Evolutionary conservation across 2,329 filamentous ascomycete species (phyloP).

Genomic region (Aspergillus ustus): DNA sequence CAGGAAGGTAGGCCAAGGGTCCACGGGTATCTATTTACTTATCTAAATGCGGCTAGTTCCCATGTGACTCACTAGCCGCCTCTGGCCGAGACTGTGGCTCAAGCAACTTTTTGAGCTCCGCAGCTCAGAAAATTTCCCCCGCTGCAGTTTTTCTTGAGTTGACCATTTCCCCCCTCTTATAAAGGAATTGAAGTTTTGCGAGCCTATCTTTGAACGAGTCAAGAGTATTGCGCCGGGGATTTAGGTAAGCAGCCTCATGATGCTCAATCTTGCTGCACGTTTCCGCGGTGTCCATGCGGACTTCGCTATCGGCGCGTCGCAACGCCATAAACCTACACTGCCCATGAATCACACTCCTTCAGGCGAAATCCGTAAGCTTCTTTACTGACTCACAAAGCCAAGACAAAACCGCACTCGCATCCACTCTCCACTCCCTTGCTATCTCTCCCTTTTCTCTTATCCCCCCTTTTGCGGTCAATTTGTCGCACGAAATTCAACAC

Average conservation of each 20-base stretch:
- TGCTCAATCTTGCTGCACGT: conserved; percentile 3
- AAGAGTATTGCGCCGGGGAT: not conserved
- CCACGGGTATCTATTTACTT: not conserved
- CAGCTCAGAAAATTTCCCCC: conserved; percentile 30
- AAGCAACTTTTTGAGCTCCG: conserved; percentile 19
- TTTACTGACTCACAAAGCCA: conserved; percentile 13
- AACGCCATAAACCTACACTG: not conserved
- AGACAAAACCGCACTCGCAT: not conserved
- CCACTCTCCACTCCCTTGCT: not conserved
- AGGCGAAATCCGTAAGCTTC: not conserved
- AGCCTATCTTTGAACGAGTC: not conserved
- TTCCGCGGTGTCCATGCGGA: not conserved
- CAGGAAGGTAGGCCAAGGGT: not conserved
- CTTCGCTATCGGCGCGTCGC: conserved; percentile 7
- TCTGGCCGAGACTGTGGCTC: conserved; percentile 18
- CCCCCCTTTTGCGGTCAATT: not conserved
- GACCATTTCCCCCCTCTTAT: not conserved
- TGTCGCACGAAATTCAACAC: conserved; percentile 15
- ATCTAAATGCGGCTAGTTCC: conserved; percentile 5
- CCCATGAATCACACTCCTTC: not conserved
- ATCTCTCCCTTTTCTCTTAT: not conserved
- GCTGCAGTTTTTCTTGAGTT: conserved; percentile 7
- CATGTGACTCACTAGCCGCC: conserved; percentile 12
- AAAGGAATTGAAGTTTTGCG: conserved; percentile 1
- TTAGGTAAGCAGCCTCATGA: conserved; percentile 10